Base-by-base conservation (phyloP, 768 basidiomycete genomes). In the Lactarius deliciosus region DNA sequence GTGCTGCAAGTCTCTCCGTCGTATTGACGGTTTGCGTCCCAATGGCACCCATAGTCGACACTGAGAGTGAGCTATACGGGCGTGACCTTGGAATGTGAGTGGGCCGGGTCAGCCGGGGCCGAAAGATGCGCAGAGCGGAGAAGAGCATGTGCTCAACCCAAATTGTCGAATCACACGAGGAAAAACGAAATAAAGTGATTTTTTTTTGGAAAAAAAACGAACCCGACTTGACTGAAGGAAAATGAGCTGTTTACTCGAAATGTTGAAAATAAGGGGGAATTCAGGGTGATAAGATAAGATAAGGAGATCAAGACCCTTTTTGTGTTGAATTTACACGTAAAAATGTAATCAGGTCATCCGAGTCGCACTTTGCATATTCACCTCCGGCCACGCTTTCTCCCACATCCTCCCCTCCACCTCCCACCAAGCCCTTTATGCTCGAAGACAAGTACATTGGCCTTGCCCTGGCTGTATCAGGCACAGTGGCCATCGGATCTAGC, bases 361-460 rank as follows among this genome's bases (percentile, higher is more conserved):
- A 22, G 50, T 53, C 50, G 50, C 45, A 28, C 32, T 9, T n/a
- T 54, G 16, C 25, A 3, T 50, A 43, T 3, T 57, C 61, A 59
- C 54, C n/a, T 28, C 43, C 18, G n/a, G 43, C 56, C 60, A 47
- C 64, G 20, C 60, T 32, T 53, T 28, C 40, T 61, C 34, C 6
- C 61, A 50, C 60, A 57, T 32, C 50, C 57, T 41, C 50, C 41
- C 47, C 43, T 41, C 32, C 50, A 18, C 30, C 58, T 4, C 41
- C 10, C 30, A 30, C 56, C 15, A 43, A 13, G 6, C 20, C 41
- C 50, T 36, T 63, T 58, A 90, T 91, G 87, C 79, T 94, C 30
- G 93, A 97, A 72, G 96, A 97, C 80, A 97, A 95, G 80, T 96
- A 94, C 76, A 93, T 98, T 58, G 97, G 97, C 38, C 85, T 99